Conservation (phyloP, 805 yeast species). For the Wickerhamiella azyma region DNA sequence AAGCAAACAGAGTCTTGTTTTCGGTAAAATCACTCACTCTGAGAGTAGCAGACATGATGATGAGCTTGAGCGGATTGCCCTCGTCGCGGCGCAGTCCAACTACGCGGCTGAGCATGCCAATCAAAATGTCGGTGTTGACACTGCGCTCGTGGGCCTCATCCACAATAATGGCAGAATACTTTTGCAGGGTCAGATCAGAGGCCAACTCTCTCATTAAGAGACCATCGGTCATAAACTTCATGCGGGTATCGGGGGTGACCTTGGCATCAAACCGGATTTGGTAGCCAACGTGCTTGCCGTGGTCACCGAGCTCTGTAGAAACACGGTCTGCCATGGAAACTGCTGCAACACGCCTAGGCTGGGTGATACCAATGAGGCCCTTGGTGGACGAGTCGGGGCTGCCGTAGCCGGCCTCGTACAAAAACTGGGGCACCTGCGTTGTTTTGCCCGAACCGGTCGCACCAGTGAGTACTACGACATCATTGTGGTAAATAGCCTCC, state of each 20-base stretch:
- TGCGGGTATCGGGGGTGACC: constrained; percentile 43
- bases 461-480: constrained; percentile 84
- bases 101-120: constrained; percentile 87
- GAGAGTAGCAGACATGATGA: constrained; percentile 95
- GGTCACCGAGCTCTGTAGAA: constrained; percentile 57
- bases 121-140: constrained; percentile 86
- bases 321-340: constrained; percentile 77
- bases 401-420: constrained; percentile 89
- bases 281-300: constrained; percentile 71
- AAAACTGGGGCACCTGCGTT: constrained; percentile 93
- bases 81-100: constrained; percentile 47
- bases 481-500: constrained; percentile 92
- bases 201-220: constrained; percentile 86
- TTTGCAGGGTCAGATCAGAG: constrained; percentile 64
- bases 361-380: constrained; percentile 94
- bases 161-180: constrained; percentile 74
- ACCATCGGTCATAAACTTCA: constrained; percentile 95
- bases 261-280: constrained; percentile 75
- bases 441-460: constrained; percentile 99
- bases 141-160: constrained; percentile 99
- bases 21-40: constrained; percentile 89
- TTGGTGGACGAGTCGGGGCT: constrained; percentile 45
- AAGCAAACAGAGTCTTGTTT: constrained; percentile 50
- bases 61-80: constrained; percentile 57
- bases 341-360: constrained; percentile 82